These are phyloP conservation scores for Capillidium heterosporum DNA, from an alignment of 371 early-diverging fungal genomes.

Conservation along the genomic window DNA sequence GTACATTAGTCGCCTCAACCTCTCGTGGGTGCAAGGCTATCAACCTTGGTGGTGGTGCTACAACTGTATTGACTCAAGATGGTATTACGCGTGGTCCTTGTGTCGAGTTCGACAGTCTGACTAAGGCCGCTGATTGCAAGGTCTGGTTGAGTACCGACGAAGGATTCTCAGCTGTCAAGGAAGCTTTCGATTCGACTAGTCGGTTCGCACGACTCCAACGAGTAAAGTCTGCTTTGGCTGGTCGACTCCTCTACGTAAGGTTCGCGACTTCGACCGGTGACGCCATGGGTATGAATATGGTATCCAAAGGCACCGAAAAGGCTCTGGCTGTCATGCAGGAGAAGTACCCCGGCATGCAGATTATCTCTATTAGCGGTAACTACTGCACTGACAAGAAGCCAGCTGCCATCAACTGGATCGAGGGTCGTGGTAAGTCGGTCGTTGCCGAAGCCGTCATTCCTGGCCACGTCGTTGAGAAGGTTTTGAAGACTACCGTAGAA, in stretches of 20 bases:
- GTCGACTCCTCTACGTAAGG: slow-evolving; percentile 63
- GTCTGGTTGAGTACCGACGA: slow-evolving; percentile 47
- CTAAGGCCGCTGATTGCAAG: slow-evolving; percentile 48
- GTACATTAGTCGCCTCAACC: slow-evolving; percentile 85
- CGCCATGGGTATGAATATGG: slow-evolving; percentile 99
- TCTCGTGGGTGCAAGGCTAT: slow-evolving; percentile 95
- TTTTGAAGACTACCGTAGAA: slow-evolving; percentile 72
- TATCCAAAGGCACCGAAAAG: slow-evolving; percentile 87
- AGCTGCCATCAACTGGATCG: slow-evolving; percentile 93
- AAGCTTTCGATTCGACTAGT: slow-evolving; percentile 74
- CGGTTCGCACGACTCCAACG: slow-evolving; percentile 72
- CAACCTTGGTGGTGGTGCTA: slow-evolving; percentile 73
- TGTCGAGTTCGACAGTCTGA: slow-evolving; percentile 59
- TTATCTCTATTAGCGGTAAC: slow-evolving; percentile 80
- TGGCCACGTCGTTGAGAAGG: slow-evolving; percentile 51
- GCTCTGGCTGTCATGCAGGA: slow-evolving; percentile 38
- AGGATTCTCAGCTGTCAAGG: slow-evolving; percentile 40
- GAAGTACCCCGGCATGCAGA: slow-evolving; percentile 52
- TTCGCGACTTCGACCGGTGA: slow-evolving; percentile 90
- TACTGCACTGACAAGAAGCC: slow-evolving; percentile 97
- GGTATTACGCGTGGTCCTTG: slow-evolving; percentile 93
- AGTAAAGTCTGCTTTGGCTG: slow-evolving; percentile 72
- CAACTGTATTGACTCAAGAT: slow-evolving; percentile 64
- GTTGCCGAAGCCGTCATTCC: slow-evolving; percentile 78
- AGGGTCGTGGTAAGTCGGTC: slow-evolving; percentile 92